phyloP scores from a whole-genome alignment of 768 basidiomycete species.

The Russula abietina region DNA sequence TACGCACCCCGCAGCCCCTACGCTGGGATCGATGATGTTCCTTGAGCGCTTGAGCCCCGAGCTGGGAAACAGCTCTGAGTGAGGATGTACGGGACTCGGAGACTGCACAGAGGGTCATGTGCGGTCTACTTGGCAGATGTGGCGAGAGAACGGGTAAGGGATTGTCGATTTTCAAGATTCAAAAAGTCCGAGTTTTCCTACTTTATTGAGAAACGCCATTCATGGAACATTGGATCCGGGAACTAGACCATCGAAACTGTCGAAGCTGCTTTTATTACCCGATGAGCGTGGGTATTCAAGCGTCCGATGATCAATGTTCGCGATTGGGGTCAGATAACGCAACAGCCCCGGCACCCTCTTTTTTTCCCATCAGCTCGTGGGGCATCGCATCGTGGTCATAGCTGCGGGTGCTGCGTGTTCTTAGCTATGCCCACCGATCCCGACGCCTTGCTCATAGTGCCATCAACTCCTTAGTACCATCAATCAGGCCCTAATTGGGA shows the following conservation, averaged over 20 bases:
- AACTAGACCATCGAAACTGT: neutral
- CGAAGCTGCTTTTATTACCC: neutral
- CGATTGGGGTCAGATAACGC: constrained; percentile 15
- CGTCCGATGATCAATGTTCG: neutral
- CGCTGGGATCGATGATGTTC: neutral
- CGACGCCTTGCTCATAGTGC: neutral
- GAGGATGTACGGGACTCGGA: neutral
- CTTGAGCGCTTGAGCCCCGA: neutral
- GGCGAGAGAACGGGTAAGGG: neutral
- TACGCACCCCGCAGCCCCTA: neutral
- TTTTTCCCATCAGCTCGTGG: neutral
- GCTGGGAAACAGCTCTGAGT: neutral
- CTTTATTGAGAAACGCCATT: neutral
- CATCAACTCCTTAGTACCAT: neutral
- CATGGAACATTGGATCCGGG: neutral
- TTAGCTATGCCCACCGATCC: no score
- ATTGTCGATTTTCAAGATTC: neutral
- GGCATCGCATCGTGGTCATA: neutral
- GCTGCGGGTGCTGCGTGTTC: constrained; percentile 6
- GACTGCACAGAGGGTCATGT: neutral
- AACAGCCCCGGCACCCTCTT: neutral
- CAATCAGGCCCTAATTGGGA: neutral
- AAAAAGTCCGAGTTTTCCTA: neutral
- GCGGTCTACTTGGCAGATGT: no score
- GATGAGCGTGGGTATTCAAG: neutral